Conservation (phyloP, 2,329 filamentous ascomycete species). For the Fusarium domesticum region DNA sequence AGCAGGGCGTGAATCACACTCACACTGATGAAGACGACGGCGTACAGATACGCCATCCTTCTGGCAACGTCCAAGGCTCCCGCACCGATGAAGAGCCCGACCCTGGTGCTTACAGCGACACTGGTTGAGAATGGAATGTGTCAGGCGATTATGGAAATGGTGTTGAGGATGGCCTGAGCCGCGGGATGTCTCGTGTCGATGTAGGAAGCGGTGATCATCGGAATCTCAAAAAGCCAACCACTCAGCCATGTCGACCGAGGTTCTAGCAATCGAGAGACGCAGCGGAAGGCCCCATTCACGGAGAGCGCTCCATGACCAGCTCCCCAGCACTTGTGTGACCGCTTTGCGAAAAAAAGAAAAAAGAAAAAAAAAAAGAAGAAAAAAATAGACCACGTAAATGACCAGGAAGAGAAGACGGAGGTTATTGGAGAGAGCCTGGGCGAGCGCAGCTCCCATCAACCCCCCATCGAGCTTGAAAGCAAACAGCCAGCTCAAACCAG, state of each 20-base stretch:
- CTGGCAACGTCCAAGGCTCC: conserved; percentile 18
- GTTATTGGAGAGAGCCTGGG: conserved; percentile 47
- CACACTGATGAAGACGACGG: conserved; percentile 13
- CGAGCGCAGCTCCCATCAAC: conserved; percentile 50
- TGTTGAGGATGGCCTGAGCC: conserved; percentile 41
- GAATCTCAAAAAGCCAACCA: conserved; percentile 43
- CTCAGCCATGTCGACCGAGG: conserved; percentile 40
- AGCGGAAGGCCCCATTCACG: conserved; percentile 41
- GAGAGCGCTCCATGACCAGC: conserved; percentile 36
- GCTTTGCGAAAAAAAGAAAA: conserved; percentile 40
- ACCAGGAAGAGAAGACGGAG: conserved; percentile 47
- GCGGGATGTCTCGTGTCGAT: conserved; percentile 42
- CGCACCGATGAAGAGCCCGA: conserved; percentile 43
- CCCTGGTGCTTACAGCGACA: conserved; percentile 41
- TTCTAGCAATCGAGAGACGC: conserved; percentile 39
- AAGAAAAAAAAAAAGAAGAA: too few species aligned
- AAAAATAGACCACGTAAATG: conserved; percentile 43
- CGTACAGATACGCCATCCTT: conserved; percentile 13
- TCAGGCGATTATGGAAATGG: conserved; percentile 41
- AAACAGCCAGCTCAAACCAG: conserved; percentile 48
- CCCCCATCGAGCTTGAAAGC: conserved; percentile 43
- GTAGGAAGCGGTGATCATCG: conserved; percentile 45
- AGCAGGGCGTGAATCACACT: conserved; percentile 16
- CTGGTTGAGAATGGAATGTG: conserved; percentile 43
- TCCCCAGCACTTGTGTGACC: conserved; percentile 34